phyloP scores from a whole-genome alignment of 164 flowering plant genomes.

The Annona cherimola region DNA sequence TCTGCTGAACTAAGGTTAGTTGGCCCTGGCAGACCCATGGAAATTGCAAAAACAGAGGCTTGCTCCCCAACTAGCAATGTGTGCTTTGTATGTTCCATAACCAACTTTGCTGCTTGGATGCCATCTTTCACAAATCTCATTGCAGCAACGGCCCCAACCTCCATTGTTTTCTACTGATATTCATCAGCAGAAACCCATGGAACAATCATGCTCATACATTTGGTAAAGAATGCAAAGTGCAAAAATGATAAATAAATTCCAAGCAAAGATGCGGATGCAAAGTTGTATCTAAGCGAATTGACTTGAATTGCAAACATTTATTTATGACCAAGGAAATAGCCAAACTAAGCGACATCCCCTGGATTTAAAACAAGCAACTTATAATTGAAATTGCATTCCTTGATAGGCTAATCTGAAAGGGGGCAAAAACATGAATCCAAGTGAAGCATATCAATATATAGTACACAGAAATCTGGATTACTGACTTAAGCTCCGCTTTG shows the following conservation, averaged over 20 bases:
- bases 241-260: slow-evolving; percentile 2
- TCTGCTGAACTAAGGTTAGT: slow-evolving; percentile 84
- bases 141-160: slow-evolving; percentile 97
- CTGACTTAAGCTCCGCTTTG: neutral
- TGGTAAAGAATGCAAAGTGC: neutral
- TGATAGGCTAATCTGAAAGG: neutral
- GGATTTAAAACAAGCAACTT: neutral
- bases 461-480: too few species aligned
- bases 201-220: neutral
- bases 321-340: neutral
- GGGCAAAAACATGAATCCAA: neutral
- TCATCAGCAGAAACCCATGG: slow-evolving; percentile 35
- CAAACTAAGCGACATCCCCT: neutral
- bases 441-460: neutral
- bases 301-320: neutral
- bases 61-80: slow-evolving; percentile 88
- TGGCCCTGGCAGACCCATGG: slow-evolving; percentile 97
- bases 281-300: neutral
- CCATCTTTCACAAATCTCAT: slow-evolving; percentile 90
- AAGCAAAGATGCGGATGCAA: neutral
- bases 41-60: slow-evolving; percentile 84
- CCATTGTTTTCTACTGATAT: slow-evolving; percentile 79
- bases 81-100: slow-evolving; percentile 81
- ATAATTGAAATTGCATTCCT: neutral
- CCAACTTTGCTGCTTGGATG: slow-evolving; percentile 81